These are phyloP conservation scores for Ilyonectria robusta DNA, from an alignment of 2,329 filamentous ascomycete species.

Conservation along the genomic window DNA sequence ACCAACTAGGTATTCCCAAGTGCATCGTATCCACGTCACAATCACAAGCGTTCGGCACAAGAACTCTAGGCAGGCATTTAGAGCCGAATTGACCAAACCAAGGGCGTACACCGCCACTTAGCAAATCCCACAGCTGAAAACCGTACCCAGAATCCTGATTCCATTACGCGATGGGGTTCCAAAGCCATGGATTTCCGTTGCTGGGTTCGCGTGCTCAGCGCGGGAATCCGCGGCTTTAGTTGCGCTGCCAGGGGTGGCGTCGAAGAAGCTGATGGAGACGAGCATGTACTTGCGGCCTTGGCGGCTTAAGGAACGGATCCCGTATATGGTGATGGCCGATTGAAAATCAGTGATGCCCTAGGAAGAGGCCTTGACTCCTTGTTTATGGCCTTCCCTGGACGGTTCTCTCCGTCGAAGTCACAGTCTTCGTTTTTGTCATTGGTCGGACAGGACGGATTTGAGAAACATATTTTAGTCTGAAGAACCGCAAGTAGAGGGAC, in stretches of 20 bases:
- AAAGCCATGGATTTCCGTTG: not conserved
- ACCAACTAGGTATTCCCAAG: too few relatives aligned
- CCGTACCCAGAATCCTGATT: not conserved
- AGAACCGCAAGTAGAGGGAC: not conserved
- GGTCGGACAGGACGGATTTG: too few relatives aligned
- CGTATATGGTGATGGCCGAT: not conserved
- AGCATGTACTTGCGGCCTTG: not conserved
- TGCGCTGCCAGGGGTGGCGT: not conserved
- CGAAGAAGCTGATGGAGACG: not conserved
- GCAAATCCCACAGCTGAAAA: not conserved
- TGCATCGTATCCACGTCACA: not conserved
- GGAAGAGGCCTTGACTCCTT: not conserved
- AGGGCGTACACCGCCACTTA: not conserved
- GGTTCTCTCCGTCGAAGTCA: too few relatives aligned
- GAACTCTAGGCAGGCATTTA: not conserved
- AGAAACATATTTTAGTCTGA: too few relatives aligned
- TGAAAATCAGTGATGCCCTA: not conserved
- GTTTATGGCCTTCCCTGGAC: not conserved
- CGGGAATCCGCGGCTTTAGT: slow-evolving; percentile 6
- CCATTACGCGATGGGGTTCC: not conserved
- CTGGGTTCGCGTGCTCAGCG: too few relatives aligned
- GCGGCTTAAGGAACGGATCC: not conserved
- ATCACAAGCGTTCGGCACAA: not conserved
- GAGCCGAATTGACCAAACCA: too few relatives aligned
- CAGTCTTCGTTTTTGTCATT: too few relatives aligned